Conservation (phyloP, 805 yeast species). For the Teunomyces aglyptinius region DNA sequence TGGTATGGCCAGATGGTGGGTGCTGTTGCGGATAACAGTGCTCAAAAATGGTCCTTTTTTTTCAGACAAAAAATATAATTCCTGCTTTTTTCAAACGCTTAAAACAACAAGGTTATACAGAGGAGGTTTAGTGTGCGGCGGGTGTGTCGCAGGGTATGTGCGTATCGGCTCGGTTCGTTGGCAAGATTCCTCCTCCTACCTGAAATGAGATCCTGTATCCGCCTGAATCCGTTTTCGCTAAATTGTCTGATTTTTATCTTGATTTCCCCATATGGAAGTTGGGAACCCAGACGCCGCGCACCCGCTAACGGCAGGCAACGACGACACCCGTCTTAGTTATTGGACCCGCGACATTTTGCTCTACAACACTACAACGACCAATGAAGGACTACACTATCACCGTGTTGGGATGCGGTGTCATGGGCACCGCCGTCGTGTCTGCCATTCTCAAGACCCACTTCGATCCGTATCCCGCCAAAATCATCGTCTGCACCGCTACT, state of each 20-base stretch:
- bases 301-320: slow-evolving; percentile 4
- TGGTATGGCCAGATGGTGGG: too few relatives aligned
- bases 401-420: slow-evolving; percentile 89
- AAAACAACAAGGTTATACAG: too few relatives aligned
- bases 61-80: background rate
- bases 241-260: background rate
- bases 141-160: background rate
- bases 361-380: background rate
- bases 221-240: background rate
- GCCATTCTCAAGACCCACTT: slow-evolving; percentile 60
- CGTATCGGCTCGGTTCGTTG: too few relatives aligned
- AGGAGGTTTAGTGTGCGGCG: background rate
- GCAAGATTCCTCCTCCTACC: too few relatives aligned
- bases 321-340: background rate
- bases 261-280: background rate
- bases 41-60: too few relatives aligned
- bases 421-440: slow-evolving; percentile 89
- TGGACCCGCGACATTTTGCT: background rate
- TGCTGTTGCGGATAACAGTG: too few relatives aligned
- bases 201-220: background rate
- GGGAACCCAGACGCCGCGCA: background rate
- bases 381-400: slow-evolving; percentile 56
- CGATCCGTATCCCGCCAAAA: slow-evolving; percentile 61
- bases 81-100: too few relatives aligned
- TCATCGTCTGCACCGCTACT: slow-evolving; percentile 75